Evolutionary conservation across 257 asterid genomes (phyloP), one percentile per base, ranked within the genome.

Genomic region (Solanum acaule): DNA sequence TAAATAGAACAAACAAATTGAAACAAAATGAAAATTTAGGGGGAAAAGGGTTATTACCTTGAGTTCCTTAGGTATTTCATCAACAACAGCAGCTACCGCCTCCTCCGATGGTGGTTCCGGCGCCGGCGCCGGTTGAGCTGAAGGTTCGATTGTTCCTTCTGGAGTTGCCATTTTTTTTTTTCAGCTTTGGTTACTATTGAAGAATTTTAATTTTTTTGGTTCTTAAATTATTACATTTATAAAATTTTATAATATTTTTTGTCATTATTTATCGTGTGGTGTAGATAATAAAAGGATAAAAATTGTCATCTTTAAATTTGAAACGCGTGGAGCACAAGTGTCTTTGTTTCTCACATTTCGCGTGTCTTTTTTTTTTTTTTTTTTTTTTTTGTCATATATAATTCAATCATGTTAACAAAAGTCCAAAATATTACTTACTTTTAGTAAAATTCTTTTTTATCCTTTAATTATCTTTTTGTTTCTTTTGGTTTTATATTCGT

Each of bases 211-310:
- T 35, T 14, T 14, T 27, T 25, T 44, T 5, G 22, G 40, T 35
- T 44, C 8, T 22, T 79, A 4, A 38, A 79, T 25, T 25, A 79
- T 25, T 25, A 79, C 67, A 40, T 33, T 88, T 87, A 84, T 71
- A 71, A 15, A 31, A 87, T 68, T 16, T 83, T 70, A 34, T 33
- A 65, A 46, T 79, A n/a, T 27, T 4, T 25, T 81, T 81, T 46
- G 86, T 81, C 70, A 27, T 46, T 81, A 88, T 49, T 67, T 81
- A 44, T 49, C 42, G 1, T 81, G 86, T 81, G 86, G 86, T 81
- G 86, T 29, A 81, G 86, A 81, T 81, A 49, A 46, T 81, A 81
- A 81, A 81, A 49, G 86, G 86, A 81, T 81, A 81, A 81, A 81
- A 46, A 46, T 12, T 46, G 70, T 13, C 68, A 81, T 81, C 86